Conservation (phyloP, 768 basidiomycete species). For the Mycena maculata region DNA sequence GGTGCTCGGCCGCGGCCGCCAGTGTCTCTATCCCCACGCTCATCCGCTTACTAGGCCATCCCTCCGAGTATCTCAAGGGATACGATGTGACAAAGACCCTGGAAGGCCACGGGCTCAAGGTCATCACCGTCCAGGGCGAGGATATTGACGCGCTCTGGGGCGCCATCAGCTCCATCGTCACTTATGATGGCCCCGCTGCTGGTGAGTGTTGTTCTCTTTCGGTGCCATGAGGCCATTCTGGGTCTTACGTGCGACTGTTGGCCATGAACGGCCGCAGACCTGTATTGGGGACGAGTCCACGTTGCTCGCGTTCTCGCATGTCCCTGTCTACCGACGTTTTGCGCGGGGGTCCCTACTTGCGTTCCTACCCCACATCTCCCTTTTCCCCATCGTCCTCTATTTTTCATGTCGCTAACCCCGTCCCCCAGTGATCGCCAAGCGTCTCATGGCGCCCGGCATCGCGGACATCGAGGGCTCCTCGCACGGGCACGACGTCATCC, state of each 20-base stretch:
- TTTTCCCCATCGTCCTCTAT: too few species aligned
- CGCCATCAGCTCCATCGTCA: conserved; percentile 66
- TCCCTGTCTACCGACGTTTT: too few species aligned
- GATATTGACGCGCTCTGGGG: conserved; percentile 83
- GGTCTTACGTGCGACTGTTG: too few species aligned
- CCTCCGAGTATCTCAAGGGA: conserved; percentile 86
- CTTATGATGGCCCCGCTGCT: conserved; percentile 81
- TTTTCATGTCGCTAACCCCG: not conserved
- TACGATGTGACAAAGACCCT: conserved; percentile 79
- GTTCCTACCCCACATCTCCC: too few species aligned
- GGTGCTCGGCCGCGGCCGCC: too few species aligned
- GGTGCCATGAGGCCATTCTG: too few species aligned
- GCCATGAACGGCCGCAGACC: too few species aligned
- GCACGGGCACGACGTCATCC: conserved; percentile 89
- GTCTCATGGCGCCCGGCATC: conserved; percentile 74
- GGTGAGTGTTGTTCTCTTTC: conserved; percentile 50
- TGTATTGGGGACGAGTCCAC: too few species aligned
- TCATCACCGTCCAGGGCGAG: conserved; percentile 79
- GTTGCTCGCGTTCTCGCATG: too few species aligned
- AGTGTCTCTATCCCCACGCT: too few species aligned
- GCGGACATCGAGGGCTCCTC: conserved; percentile 81
- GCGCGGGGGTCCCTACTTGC: too few species aligned
- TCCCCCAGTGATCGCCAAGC: conserved; percentile 73
- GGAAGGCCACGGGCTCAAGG: conserved; percentile 84
- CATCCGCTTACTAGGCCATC: conserved; percentile 61